Base-by-base conservation (phyloP, 768 basidiomycete species). In the Kwoniella bestiolae region DNA sequence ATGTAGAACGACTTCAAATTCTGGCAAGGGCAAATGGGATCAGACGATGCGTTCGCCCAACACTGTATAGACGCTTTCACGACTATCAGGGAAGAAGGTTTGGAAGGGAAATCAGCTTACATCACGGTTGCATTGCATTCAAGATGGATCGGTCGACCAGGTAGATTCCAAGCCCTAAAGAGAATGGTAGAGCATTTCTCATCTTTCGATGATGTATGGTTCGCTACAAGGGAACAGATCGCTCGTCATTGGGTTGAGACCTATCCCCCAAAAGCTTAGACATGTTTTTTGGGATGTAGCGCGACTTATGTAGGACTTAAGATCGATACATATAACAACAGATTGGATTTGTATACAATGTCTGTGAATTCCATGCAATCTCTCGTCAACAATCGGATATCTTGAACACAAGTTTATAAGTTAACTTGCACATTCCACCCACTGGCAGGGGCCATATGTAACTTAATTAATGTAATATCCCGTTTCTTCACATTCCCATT, bases 201-300 rank as follows among this genome's bases (percentile, higher is more conserved):
- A 4, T 57, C 25, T 7, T 68, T 67, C 35, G 73, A 74, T 46
- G 75, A 73, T 58, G 75, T 77, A 9, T 74, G 73, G 73, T 70
- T 77, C 53, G 73, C 73, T 3, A 77, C 75, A 11, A 31, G 73
- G 21, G 75, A 77, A 47, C 67, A 76, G 60, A 69, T 75, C 25
- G 74, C 74, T 18, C 56, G 66, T n/a, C 66, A 75, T 44, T 75
- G 68, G 51, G 60, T 34, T 3, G 62, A 66, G 58, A 56, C 62
- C n/a, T 51, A 68, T 38, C 74, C 74, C 21, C 69, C 69, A 29
- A 16, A 55, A 53, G 18, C 63, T 11, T 55, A 55, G 52, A 21
- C 34, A 31, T 41, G 58, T n/a, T n/a, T n/a, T n/a, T n/a, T n/a
- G n/a, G n/a, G n/a, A n/a, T n/a, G n/a, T n/a, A n/a, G n/a, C n/a